Conservation (phyloP, 208 protist genomes). For the Leishmania major region DNA sequence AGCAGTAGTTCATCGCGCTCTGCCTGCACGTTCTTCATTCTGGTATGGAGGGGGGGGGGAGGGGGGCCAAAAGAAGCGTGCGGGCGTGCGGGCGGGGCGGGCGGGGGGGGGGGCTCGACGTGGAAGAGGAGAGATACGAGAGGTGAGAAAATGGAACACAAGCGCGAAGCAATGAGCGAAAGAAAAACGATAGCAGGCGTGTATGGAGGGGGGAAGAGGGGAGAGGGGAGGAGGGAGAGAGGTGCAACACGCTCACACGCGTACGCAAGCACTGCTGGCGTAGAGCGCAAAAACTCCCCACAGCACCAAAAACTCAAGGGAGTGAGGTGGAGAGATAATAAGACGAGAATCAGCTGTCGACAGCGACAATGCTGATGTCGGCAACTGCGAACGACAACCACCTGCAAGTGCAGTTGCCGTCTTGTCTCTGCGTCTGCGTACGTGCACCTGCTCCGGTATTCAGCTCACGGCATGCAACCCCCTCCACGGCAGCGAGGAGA, state of each 20-base stretch:
- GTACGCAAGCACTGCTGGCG: background rate
- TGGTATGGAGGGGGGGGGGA: background rate
- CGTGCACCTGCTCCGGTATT: background rate
- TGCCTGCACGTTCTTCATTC: constrained; percentile 22
- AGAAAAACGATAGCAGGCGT: background rate
- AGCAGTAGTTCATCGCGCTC: constrained; percentile 61
- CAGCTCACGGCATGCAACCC: background rate
- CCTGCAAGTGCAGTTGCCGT: background rate
- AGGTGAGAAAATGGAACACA: background rate
- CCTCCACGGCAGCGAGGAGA: background rate
- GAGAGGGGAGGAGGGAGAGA: background rate
- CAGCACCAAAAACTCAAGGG: background rate
- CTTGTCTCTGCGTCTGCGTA: background rate
- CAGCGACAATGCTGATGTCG: background rate
- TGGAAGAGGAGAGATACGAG: background rate
- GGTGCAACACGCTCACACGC: background rate
- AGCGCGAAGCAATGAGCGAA: background rate
- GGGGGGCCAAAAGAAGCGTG: background rate
- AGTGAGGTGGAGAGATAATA: background rate
- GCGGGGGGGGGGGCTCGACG: no score
- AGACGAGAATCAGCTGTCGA: background rate
- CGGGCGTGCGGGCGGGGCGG: no score
- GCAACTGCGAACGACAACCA: background rate
- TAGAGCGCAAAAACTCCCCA: background rate
- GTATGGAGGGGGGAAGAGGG: background rate